A percentile compares a stretch with the other conserved stretches of the same genome.
Evolutionary conservation across 495 filamentous ascomycete genomes (phyloP).

Genomic region (Penicillium cosmopolitanum): DNA sequence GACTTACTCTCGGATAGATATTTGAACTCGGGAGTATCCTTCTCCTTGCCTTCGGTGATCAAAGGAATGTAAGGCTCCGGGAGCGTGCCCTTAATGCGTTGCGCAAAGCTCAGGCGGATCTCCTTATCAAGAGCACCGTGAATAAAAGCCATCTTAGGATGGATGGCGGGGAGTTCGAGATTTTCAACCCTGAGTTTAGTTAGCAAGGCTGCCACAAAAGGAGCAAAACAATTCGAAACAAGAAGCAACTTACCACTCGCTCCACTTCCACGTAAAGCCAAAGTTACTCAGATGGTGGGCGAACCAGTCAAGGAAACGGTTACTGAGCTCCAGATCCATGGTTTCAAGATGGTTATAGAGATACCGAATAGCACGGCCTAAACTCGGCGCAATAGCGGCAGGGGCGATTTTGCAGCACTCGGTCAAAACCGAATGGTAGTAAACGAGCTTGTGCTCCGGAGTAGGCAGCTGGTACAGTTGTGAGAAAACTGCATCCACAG

Average conservation of each 20-base stretch:
- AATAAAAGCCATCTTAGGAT: slow-evolving; percentile 93
- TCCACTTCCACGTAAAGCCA: slow-evolving; percentile 99
- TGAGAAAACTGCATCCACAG: slow-evolving; percentile 95
- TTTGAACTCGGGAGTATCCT: slow-evolving; percentile 93
- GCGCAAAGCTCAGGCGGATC: slow-evolving; percentile 93
- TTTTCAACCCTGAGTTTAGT: slow-evolving; percentile 69
- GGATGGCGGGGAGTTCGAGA: slow-evolving; percentile 70
- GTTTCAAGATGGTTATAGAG: slow-evolving; percentile 78
- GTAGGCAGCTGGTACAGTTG: slow-evolving; percentile 87
- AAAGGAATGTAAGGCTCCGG: slow-evolving; percentile 81
- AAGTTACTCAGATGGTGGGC: slow-evolving; percentile 98
- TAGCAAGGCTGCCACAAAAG: background rate
- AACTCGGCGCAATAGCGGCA: slow-evolving; percentile 90
- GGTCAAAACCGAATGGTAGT: slow-evolving; percentile 92
- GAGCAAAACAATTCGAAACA: background rate
- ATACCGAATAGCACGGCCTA: slow-evolving; percentile 92
- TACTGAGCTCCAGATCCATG: slow-evolving; percentile 84
- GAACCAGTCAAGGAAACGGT: slow-evolving; percentile 97
- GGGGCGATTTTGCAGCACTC: slow-evolving; percentile 95
- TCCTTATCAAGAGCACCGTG: slow-evolving; percentile 91
- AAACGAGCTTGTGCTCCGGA: slow-evolving; percentile 92
- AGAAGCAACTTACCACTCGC: slow-evolving; percentile 72
- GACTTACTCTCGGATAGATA: slow-evolving; percentile 75
- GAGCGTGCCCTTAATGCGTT: slow-evolving; percentile 91
- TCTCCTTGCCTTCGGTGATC: slow-evolving; percentile 85